These are phyloP conservation scores for Xylariaceae sp. DNA, from an alignment of 2,329 filamentous ascomycete species.

Conservation along the genomic window DNA sequence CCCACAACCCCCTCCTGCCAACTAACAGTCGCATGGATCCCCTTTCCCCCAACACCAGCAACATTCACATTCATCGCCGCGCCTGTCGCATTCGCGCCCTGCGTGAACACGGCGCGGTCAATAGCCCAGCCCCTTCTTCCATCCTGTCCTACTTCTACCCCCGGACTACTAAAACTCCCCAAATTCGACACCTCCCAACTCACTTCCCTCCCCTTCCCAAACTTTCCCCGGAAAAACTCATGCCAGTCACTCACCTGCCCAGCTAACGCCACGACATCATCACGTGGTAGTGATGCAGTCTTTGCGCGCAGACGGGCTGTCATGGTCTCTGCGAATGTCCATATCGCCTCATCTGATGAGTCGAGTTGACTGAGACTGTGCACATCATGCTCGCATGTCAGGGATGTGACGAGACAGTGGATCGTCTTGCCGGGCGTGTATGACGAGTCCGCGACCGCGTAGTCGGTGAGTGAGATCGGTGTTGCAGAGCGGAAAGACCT, in stretches of 20 bases:
- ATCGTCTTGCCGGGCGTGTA: conserved; percentile 32
- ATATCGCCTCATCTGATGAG: conserved; percentile 31
- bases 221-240: conserved; percentile 36
- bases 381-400: conserved; percentile 26
- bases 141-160: not conserved
- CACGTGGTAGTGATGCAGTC: conserved; percentile 33
- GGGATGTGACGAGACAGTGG: conserved; percentile 38
- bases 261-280: conserved; percentile 42
- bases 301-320: conserved; percentile 34
- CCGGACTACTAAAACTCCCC: conserved; percentile 32
- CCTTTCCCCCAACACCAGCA: conserved; percentile 39
- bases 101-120: conserved; percentile 45
- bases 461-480: conserved; percentile 42
- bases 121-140: conserved; percentile 32
- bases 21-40: conserved; percentile 39
- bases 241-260: conserved; percentile 41
- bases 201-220: conserved; percentile 38
- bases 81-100: conserved; percentile 42
- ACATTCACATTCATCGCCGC: conserved; percentile 43
- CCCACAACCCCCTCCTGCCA: conserved; percentile 46
- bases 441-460: conserved; percentile 22
- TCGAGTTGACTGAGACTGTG: conserved; percentile 13
- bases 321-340: conserved; percentile 37
- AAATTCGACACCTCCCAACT: conserved; percentile 53
- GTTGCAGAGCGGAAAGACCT: conserved; percentile 36